These are phyloP conservation scores for Perkinsus marinus DNA, from an alignment of 169 alveolate genomes.

Conservation along the genomic window DNA sequence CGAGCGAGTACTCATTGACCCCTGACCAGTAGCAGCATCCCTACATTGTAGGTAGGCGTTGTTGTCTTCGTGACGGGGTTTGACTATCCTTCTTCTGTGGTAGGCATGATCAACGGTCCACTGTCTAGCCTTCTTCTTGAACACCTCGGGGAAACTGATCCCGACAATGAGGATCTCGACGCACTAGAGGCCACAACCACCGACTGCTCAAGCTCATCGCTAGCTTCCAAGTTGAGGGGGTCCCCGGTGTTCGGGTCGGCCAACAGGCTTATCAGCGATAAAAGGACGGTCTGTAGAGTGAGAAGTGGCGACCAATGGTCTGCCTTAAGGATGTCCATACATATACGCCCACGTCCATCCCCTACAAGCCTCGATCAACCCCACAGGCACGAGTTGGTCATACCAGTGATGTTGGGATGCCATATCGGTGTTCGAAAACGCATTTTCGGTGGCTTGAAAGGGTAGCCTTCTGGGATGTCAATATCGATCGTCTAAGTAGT, in stretches of 20 bases:
- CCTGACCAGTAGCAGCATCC: background rate
- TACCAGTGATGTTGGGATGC: slow-evolving; percentile 49
- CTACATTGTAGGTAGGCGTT: background rate
- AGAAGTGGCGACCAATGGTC: background rate
- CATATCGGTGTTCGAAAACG: slow-evolving; percentile 49
- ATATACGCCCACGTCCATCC: background rate
- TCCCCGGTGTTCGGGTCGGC: background rate
- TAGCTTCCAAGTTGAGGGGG: background rate
- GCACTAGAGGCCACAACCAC: background rate
- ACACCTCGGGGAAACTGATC: background rate
- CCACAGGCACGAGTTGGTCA: slow-evolving; percentile 17
- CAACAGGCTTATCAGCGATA: background rate
- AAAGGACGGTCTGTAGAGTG: background rate
- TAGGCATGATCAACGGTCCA: background rate
- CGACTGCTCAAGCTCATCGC: background rate
- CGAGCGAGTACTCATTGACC: background rate
- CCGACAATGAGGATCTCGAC: background rate
- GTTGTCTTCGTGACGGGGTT: background rate
- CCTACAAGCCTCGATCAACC: background rate
- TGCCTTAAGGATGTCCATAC: background rate
- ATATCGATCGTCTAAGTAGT: slow-evolving; percentile 23
- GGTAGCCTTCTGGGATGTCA: slow-evolving; percentile 45
- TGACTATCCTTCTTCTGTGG: background rate
- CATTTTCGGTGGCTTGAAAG: slow-evolving; percentile 57
- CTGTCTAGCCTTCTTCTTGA: background rate